Percentiles rank a stretch among this genome's conserved stretches.
Evolutionary conservation across 2,329 filamentous ascomycete genomes (phyloP).

Genomic region (Coleophoma eucalyptorum): DNA sequence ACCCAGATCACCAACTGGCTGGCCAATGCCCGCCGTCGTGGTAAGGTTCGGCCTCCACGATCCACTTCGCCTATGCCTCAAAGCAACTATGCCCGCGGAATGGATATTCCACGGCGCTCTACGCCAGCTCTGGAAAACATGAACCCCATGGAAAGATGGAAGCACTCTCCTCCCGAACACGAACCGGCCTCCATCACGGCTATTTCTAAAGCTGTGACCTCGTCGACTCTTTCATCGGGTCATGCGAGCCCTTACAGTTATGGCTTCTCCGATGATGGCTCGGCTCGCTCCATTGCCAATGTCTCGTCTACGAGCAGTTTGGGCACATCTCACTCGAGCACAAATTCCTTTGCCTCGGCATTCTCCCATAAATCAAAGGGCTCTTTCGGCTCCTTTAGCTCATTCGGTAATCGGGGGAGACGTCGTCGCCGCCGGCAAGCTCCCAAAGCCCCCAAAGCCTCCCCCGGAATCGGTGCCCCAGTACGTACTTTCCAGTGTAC

Average conservation of each 20-base stretch:
- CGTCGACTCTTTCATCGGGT: conserved; percentile 48
- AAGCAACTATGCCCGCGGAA: conserved; percentile 55
- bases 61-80: conserved; percentile 65
- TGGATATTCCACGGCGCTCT: conserved; percentile 68
- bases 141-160: conserved; percentile 66
- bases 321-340: conserved; percentile 57
- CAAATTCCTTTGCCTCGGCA: conserved; percentile 53
- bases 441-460: conserved; percentile 36
- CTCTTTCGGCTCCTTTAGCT: conserved; percentile 38
- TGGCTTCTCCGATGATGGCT: conserved; percentile 59
- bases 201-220: conserved; percentile 57
- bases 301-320: conserved; percentile 57
- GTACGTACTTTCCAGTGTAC: conserved; percentile 54
- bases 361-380: conserved; percentile 55
- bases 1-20: conserved; percentile 91
- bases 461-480: conserved; percentile 37
- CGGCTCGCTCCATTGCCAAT: conserved; percentile 52
- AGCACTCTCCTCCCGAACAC: conserved; percentile 65
- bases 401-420: conserved; percentile 21
- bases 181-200: conserved; percentile 62
- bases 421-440: conserved; percentile 24
- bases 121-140: conserved; percentile 51
- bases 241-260: conserved; percentile 53
- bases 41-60: conserved; percentile 68
- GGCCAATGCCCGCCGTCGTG: conserved; percentile 79